Conservation (phyloP, 2,329 filamentous ascomycete genomes). For the Rutstroemia sp. region DNA sequence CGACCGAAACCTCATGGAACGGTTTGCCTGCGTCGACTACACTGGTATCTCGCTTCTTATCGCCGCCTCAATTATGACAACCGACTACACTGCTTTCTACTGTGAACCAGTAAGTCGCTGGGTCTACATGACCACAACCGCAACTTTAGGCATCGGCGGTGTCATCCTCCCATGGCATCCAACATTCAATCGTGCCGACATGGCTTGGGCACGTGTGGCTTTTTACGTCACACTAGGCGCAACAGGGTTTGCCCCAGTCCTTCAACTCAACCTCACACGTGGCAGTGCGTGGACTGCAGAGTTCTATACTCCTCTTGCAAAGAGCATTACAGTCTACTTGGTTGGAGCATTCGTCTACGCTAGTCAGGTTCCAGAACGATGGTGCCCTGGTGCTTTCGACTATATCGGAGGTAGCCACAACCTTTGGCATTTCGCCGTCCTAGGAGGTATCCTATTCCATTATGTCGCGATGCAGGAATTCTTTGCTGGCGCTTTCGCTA, state of each 20-base stretch:
- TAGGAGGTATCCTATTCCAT: constrained; percentile 95
- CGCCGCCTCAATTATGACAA: constrained; percentile 93
- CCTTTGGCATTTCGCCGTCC: constrained; percentile 90
- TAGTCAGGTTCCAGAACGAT: constrained; percentile 85
- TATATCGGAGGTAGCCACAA: constrained; percentile 95
- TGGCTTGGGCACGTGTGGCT: constrained; percentile 85
- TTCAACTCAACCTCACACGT: constrained; percentile 73
- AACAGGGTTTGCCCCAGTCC: constrained; percentile 82
- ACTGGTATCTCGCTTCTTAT: constrained; percentile 94
- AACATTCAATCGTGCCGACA: constrained; percentile 83
- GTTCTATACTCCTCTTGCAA: constrained; percentile 82
- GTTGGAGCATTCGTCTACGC: constrained; percentile 81
- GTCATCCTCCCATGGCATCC: constrained; percentile 95
- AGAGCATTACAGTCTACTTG: constrained; percentile 82
- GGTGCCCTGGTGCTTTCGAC: constrained; percentile 88
- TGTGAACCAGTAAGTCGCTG: constrained; percentile 85
- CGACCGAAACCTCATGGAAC: constrained; percentile 80
- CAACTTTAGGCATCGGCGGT: constrained; percentile 73
- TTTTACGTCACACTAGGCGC: constrained; percentile 85
- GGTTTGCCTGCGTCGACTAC: constrained; percentile 97
- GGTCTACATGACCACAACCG: constrained; percentile 77
- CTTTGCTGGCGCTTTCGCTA: constrained; percentile 69
- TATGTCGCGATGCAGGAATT: constrained; percentile 95
- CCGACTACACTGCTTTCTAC: constrained; percentile 98
- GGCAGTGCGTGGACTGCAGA: constrained; percentile 74